Conservation (phyloP, 768 basidiomycete genomes). For the Suillus variegatus region DNA sequence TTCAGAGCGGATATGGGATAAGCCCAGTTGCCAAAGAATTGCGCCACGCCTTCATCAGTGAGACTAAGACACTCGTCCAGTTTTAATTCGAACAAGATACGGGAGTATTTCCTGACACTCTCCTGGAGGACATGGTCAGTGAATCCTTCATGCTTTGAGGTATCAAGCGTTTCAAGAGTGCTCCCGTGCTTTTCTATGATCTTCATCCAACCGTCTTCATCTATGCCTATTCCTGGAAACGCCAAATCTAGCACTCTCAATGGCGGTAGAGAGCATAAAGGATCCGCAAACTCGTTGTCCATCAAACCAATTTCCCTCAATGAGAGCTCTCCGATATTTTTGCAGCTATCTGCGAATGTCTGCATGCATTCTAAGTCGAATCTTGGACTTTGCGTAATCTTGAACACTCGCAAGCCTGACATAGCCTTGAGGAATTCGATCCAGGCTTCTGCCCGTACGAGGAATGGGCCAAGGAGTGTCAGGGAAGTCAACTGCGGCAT, state of each 20-base stretch:
- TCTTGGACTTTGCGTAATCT: conserved; percentile 83
- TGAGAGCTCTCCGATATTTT: conserved; percentile 66
- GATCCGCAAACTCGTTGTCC: conserved; percentile 60
- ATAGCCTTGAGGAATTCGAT: conserved; percentile 67
- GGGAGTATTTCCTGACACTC: conserved; percentile 57
- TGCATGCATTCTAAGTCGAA: conserved; percentile 73
- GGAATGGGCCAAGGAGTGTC: conserved; percentile 86
- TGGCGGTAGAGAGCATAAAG: conserved; percentile 39
- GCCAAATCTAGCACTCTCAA: conserved; percentile 72
- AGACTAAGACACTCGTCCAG: conserved; percentile 61
- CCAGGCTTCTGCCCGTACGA: conserved; percentile 78
- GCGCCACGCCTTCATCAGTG: conserved; percentile 68
- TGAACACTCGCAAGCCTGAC: conserved; percentile 66
- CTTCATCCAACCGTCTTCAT: conserved; percentile 54
- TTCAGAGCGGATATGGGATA: conserved; percentile 9
- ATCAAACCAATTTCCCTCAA: conserved; percentile 79
- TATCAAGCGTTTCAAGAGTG: conserved; percentile 58
- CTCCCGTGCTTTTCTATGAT: conserved; percentile 58
- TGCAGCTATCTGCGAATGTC: conserved; percentile 52
- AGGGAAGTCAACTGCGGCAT: conserved; percentile 70
- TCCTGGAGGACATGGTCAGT: conserved; percentile 58
- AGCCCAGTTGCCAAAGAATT: conserved; percentile 65
- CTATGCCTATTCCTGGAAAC: conserved; percentile 54
- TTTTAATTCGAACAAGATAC: conserved; percentile 49
- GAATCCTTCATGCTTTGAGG: conserved; percentile 70